phyloP scores from a whole-genome alignment of 768 basidiomycete genomes.

The Auricularia sp. region DNA sequence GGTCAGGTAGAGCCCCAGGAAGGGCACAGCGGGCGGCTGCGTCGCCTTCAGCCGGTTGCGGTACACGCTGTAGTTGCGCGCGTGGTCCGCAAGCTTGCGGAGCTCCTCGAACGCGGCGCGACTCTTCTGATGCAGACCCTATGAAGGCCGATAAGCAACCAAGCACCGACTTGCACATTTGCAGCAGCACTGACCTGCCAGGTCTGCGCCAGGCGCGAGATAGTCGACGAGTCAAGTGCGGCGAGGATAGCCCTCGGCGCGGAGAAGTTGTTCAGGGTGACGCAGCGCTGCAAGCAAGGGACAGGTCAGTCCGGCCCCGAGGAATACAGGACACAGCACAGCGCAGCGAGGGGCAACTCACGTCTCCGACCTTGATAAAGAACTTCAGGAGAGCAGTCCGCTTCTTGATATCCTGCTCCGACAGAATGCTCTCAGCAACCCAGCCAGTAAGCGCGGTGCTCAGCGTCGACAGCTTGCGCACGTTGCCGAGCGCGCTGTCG shows the following conservation, averaged over 20 bases:
- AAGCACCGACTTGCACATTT: neutral
- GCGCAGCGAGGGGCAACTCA: conserved; percentile 28
- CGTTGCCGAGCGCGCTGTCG: conserved; percentile 46
- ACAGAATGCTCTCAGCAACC: conserved; percentile 90
- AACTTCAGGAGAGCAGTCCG: conserved; percentile 72
- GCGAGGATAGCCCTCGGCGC: conserved; percentile 88
- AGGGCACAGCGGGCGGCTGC: conserved; percentile 88
- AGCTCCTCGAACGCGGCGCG: conserved; percentile 66
- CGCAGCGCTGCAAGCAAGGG: conserved; percentile 57
- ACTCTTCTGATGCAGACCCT: conserved; percentile 83
- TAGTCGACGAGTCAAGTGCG: conserved; percentile 91
- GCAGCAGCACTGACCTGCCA: conserved; percentile 60
- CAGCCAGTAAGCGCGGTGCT: conserved; percentile 92
- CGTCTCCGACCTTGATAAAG: conserved; percentile 88
- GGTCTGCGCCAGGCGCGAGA: conserved; percentile 83
- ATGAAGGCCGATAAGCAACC: neutral
- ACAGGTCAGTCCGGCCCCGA: conserved; percentile 3
- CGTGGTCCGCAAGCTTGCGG: conserved; percentile 82
- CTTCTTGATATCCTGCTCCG: conserved; percentile 82
- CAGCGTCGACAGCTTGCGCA: conserved; percentile 75
- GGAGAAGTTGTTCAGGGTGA: conserved; percentile 77
- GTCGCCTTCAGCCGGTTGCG: conserved; percentile 77
- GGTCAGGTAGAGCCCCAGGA: conserved; percentile 84
- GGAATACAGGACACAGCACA: conserved; percentile 4
- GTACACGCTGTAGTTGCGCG: conserved; percentile 85